A percentile compares a stretch with the other conserved stretches of the same genome.
Conservation (phyloP, 768 basidiomycete genomes). For the Bullera alba region DNA sequence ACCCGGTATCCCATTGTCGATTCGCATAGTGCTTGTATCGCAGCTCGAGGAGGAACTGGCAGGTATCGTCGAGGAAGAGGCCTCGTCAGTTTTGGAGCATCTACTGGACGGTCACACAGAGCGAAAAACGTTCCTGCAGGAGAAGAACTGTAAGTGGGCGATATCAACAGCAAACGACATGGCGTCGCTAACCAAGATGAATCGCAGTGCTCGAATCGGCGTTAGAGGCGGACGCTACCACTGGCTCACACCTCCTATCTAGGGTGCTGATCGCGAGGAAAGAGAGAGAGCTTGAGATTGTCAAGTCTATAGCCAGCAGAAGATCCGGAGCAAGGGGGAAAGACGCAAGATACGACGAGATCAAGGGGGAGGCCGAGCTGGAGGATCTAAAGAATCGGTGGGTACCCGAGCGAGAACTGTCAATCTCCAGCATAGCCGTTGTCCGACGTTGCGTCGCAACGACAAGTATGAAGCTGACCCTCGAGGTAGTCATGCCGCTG, state of each 20-base stretch:
- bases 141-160: constrained; percentile 24
- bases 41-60: constrained; percentile 45
- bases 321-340: constrained; percentile 57
- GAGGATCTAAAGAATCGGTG: constrained; percentile 44
- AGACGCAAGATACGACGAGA: constrained; percentile 53
- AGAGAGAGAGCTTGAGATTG: constrained; percentile 43
- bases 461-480: background rate
- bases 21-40: constrained; percentile 51
- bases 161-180: too few relatives aligned
- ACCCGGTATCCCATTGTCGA: constrained; percentile 50
- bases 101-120: constrained; percentile 51
- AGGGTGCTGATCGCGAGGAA: constrained; percentile 16
- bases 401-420: constrained; percentile 12
- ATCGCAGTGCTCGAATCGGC: too few relatives aligned
- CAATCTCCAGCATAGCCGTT: too few relatives aligned
- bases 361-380: constrained; percentile 50
- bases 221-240: background rate
- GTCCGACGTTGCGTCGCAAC: too few relatives aligned
- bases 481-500: background rate
- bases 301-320: constrained; percentile 51
- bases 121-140: constrained; percentile 42
- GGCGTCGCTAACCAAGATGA: too few relatives aligned
- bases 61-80: constrained; percentile 5
- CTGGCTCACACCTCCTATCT: constrained; percentile 11
- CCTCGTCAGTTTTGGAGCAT: constrained; percentile 46